Conservation (phyloP, 441 rosid species). For the Cnidoscolus chayamansa region DNA sequence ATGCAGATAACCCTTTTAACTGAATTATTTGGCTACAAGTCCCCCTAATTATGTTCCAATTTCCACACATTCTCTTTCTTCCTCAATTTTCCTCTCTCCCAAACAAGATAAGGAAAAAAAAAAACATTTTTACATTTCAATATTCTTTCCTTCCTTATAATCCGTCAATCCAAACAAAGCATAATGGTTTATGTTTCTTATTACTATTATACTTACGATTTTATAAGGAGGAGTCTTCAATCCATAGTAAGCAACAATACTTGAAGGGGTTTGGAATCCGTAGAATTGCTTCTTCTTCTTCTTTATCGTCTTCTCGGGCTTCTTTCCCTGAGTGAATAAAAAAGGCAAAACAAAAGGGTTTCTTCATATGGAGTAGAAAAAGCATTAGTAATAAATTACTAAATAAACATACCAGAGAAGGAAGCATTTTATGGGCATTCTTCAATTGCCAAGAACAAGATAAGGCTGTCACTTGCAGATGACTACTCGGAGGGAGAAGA, state of each 20-base stretch:
- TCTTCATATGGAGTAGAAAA: too few relatives aligned
- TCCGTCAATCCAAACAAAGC: too few relatives aligned
- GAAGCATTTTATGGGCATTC: neutral
- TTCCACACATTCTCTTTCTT: too few relatives aligned
- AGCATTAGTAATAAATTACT: too few relatives aligned
- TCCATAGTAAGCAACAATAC: conserved; percentile 59
- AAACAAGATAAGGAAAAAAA: too few relatives aligned
- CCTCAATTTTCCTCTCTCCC: too few relatives aligned
- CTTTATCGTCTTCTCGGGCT: neutral
- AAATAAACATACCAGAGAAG: neutral
- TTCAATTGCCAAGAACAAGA: neutral
- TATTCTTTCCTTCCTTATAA: too few relatives aligned
- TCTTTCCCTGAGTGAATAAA: neutral
- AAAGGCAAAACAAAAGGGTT: neutral
- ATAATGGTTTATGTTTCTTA: too few relatives aligned
- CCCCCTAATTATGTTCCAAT: too few relatives aligned
- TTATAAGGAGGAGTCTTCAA: conserved; percentile 79
- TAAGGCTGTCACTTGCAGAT: neutral
- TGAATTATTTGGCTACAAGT: too few relatives aligned
- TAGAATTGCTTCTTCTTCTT: conserved; percentile 33
- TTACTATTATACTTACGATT: conserved; percentile 62
- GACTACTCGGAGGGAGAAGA: neutral
- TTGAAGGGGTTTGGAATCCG: conserved; percentile 38
- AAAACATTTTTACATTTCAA: too few relatives aligned
- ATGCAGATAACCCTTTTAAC: neutral